Evolutionary conservation across 2,329 filamentous ascomycete genomes (phyloP), one percentile per base, ranked within the genome.

Genomic region (Aspergillus awamori): DNA sequence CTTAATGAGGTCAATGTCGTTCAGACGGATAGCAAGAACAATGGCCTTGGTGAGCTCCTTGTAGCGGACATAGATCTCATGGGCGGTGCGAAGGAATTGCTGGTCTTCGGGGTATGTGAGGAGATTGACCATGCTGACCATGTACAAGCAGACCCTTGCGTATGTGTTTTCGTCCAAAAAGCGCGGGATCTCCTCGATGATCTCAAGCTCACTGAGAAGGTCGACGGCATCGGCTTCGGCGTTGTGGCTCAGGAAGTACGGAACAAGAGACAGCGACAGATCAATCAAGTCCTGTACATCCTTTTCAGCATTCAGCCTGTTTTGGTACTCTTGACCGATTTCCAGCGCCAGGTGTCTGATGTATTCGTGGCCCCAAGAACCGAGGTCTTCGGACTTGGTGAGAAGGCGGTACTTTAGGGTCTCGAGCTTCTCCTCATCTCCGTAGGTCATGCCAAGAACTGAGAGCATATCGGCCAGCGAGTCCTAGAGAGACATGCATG

Each of bases 321-420:
- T 93, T 74, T 87, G 90, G 75, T 96, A 97, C 66, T 98, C 94
- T 78, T 96, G 90, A 59, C 95, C 95, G 67, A 99, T 95, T 80
- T 99, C 94, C 63, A 99, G 83, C 26, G 95, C 94, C 67, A 99
- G 83, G 81, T 99, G 96, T 64, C 96, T 87, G 74, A 96, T 93
- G 77, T 99, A 99, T 83, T 99, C 95, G 77, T 99, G 96, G 61
- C 95, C 95, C 95, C 95, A 99, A 5, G 94, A 97, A 60, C 89
- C 91, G 72, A 99, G 92, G 77, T 99, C 95, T 76, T 93, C 88
- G 41, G 93, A 91, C 30, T 93, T 93, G 38, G 94, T 90, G 63
- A 97, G 85, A 55, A 99, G 85, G 67, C 95, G 89, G 82, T 95
- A 99, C 80, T 97, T 98, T 72, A 99, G 86, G 53, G 95, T 97